Evolutionary conservation across 2,329 filamentous ascomycete species (phyloP).

Genomic region (Alternaria incomplexa): DNA sequence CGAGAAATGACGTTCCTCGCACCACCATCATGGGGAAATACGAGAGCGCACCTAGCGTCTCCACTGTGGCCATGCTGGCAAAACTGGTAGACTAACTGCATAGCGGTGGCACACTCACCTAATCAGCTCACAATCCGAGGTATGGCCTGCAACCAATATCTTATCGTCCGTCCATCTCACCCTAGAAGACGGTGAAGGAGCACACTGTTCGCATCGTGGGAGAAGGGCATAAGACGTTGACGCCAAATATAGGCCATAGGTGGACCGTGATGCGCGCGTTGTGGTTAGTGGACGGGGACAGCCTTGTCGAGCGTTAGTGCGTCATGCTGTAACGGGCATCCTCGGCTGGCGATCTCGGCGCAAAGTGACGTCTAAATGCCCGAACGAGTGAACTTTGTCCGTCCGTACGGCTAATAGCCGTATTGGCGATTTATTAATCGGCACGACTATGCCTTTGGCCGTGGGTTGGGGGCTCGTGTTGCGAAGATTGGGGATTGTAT

Average conservation of each 20-base stretch:
- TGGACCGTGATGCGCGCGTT: background rate
- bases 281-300: background rate
- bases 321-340: background rate
- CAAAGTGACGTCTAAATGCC: background rate
- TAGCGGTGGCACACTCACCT: background rate
- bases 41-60: background rate
- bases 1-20: background rate
- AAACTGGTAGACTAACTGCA: background rate
- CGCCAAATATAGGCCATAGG: background rate
- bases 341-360: conserved; percentile 6
- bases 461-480: background rate
- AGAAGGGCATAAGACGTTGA: background rate
- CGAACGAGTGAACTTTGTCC: background rate
- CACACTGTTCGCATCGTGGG: background rate
- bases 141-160: background rate
- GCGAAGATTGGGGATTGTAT: background rate
- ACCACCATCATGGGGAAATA: background rate
- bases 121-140: too few relatives aligned
- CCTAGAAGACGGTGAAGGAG: background rate
- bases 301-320: background rate
- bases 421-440: conserved; percentile 3
- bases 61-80: background rate
- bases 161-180: background rate
- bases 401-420: background rate
- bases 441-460: background rate